Evolutionary conservation across 1,284 basidiomycete genomes (phyloP).

Genomic region (Schizophyllum amplum): DNA sequence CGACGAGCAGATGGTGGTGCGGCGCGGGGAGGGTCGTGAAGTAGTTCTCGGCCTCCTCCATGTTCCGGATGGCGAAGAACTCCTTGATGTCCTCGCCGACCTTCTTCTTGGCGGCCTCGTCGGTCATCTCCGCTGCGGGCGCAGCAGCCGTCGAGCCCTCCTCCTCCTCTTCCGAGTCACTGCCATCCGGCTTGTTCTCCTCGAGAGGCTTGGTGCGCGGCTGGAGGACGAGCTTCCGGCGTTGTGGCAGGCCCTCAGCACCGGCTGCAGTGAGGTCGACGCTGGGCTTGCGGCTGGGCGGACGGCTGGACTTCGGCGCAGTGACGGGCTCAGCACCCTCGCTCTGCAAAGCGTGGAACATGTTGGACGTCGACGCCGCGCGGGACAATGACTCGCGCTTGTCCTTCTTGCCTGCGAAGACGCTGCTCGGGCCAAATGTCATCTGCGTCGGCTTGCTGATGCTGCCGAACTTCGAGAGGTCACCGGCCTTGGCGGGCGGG

Average conservation of each 20-base stretch:
- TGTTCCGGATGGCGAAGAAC: slow-evolving; percentile 66
- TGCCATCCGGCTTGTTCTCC: slow-evolving; percentile 40
- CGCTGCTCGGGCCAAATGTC: slow-evolving; percentile 73
- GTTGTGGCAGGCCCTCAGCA: background rate
- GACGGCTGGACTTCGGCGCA: slow-evolving; percentile 35
- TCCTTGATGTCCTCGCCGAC: slow-evolving; percentile 77
- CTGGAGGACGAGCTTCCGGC: slow-evolving; percentile 30
- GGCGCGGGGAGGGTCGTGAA: slow-evolving; percentile 63
- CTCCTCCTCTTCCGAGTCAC: slow-evolving; percentile 41
- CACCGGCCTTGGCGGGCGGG: slow-evolving; percentile 73
- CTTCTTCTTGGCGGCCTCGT: slow-evolving; percentile 68
- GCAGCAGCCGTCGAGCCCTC: background rate
- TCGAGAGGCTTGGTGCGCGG: slow-evolving; percentile 40
- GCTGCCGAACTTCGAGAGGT: slow-evolving; percentile 84
- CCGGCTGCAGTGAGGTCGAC: slow-evolving; percentile 28
- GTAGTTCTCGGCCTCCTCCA: slow-evolving; percentile 84
- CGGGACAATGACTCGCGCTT: slow-evolving; percentile 52
- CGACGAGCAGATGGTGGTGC: slow-evolving; percentile 61
- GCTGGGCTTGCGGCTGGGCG: slow-evolving; percentile 43
- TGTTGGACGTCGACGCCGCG: slow-evolving; percentile 74
- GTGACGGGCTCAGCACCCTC: slow-evolving; percentile 43
- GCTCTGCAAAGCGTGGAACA: slow-evolving; percentile 76
- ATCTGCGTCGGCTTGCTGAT: slow-evolving; percentile 58
- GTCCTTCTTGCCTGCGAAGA: slow-evolving; percentile 67
- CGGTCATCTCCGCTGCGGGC: slow-evolving; percentile 46